These are phyloP conservation scores for Canariomyces notabilis DNA, from an alignment of 2,329 filamentous ascomycete genomes.

Conservation along the genomic window DNA sequence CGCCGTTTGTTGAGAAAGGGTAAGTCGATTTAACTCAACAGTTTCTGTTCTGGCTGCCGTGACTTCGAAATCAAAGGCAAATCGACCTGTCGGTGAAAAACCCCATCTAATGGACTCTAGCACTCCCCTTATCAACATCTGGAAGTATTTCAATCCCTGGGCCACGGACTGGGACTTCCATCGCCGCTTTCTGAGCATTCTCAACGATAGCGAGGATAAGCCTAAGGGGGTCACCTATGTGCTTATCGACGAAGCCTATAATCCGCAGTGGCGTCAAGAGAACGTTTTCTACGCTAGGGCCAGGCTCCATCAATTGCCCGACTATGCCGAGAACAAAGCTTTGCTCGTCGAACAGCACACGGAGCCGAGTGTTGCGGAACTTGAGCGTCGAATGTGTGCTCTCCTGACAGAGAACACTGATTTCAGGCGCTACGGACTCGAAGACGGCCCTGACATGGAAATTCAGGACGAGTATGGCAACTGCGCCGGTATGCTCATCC, in stretches of 20 bases:
- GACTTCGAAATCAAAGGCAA: too few species aligned
- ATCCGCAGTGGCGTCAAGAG: constrained; percentile 1
- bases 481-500: background rate
- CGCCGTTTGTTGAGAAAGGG: too few species aligned
- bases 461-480: background rate
- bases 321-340: constrained; percentile 7
- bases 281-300: constrained; percentile 6
- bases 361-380: background rate
- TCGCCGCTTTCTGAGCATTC: background rate
- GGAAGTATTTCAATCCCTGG: constrained; percentile 3
- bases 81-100: too few species aligned
- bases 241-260: background rate
- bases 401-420: constrained; percentile 1
- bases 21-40: too few species aligned
- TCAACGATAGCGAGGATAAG: constrained; percentile 5
- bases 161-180: background rate
- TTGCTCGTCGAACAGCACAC: background rate
- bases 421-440: constrained; percentile 8
- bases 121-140: background rate
- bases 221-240: background rate
- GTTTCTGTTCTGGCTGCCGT: too few species aligned
- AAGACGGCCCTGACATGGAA: constrained; percentile 13
- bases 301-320: constrained; percentile 2
- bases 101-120: too few species aligned
- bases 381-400: background rate